Conservation (phyloP, 1,284 basidiomycete genomes). For the Caloboletus firmus region DNA sequence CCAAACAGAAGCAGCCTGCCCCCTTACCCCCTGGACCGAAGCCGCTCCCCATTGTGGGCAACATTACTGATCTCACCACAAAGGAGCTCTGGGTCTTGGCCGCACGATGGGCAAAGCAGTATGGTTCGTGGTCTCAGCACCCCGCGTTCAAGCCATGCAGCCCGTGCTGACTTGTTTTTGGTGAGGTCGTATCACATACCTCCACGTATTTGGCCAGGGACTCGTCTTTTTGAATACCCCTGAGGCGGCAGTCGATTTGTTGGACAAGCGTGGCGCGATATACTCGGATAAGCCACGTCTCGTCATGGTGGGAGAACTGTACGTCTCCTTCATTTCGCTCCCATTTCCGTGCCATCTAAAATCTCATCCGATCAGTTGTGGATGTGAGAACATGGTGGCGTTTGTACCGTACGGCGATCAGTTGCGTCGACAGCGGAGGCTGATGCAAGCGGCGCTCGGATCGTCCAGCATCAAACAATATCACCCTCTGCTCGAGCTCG, state of each 20-base stretch:
- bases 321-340: constrained; percentile 17
- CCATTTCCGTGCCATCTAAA: background rate
- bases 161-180: background rate
- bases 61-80: constrained; percentile 55
- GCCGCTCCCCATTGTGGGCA: constrained; percentile 63
- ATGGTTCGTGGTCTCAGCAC: constrained; percentile 39
- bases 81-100: constrained; percentile 59
- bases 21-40: constrained; percentile 64
- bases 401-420: constrained; percentile 66
- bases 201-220: constrained; percentile 64
- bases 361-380: constrained; percentile 44
- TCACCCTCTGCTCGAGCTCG: constrained; percentile 55
- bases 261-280: constrained; percentile 66
- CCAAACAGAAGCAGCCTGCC: constrained; percentile 11
- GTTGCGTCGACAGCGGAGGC: constrained; percentile 60
- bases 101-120: constrained; percentile 48
- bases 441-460: constrained; percentile 64
- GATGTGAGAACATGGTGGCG: constrained; percentile 71
- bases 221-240: constrained; percentile 65
- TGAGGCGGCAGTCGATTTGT: constrained; percentile 56
- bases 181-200: constrained; percentile 61
- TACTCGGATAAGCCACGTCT: constrained; percentile 71
- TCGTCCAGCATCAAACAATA: constrained; percentile 52
- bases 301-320: constrained; percentile 66
- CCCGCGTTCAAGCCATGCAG: background rate